Evolutionary conservation across 352 stramenopile species (phyloP).

Genomic region (Pythium monospermum): DNA sequence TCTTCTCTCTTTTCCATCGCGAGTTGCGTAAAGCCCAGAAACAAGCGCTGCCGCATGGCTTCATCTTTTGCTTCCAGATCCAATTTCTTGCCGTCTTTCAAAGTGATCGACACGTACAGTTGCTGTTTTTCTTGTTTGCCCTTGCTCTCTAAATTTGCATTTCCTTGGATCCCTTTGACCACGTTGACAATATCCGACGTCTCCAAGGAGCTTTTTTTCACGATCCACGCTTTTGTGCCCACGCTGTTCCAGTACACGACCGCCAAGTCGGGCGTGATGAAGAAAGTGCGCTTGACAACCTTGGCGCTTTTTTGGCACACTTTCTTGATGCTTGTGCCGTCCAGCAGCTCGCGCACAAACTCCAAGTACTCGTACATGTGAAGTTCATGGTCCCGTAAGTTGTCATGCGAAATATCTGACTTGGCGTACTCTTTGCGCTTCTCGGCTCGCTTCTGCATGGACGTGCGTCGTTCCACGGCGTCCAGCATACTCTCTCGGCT

Average conservation of each 20-base stretch:
- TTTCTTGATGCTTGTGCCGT: conserved; percentile 58
- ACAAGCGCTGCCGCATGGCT: conserved; percentile 35
- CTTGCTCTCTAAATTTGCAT: conserved; percentile 23
- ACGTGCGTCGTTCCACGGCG: conserved; percentile 32
- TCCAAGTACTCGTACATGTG: conserved; percentile 68
- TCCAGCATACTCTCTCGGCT: conserved; percentile 17
- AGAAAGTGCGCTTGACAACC: conserved; percentile 57
- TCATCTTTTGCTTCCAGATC: conserved; percentile 52
- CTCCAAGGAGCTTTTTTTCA: conserved; percentile 46
- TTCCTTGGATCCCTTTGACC: conserved; percentile 39
- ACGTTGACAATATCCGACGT: conserved; percentile 39
- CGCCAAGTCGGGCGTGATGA: conserved; percentile 42
- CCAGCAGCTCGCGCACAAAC: conserved; percentile 57
- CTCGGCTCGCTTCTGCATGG: conserved; percentile 41
- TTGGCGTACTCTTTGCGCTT: conserved; percentile 38
- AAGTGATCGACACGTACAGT: conserved; percentile 44
- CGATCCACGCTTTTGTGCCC: conserved; percentile 36
- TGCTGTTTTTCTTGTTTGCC: conserved; percentile 24
- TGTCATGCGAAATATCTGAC: conserved; percentile 63
- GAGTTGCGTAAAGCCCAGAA: conserved; percentile 45
- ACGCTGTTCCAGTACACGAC: conserved; percentile 53
- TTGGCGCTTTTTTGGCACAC: conserved; percentile 56
- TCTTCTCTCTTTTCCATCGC: conserved; percentile 37
- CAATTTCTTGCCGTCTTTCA: conserved; percentile 40
- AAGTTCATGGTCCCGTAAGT: conserved; percentile 53